Conservation (phyloP, 2,329 filamentous ascomycete species). For the Periconia macrospinosa region DNA sequence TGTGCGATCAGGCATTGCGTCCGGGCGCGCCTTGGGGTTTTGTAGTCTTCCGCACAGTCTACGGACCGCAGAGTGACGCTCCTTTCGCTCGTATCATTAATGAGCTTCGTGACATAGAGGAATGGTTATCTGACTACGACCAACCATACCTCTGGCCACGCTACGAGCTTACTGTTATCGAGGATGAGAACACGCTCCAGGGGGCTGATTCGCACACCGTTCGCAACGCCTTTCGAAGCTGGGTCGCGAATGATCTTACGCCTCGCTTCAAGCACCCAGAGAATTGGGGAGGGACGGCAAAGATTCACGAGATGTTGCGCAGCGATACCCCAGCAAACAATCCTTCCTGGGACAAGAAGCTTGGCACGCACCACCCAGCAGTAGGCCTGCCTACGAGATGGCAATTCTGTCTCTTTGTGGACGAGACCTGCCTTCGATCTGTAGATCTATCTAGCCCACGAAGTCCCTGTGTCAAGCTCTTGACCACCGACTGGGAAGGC, state of each 20-base stretch:
- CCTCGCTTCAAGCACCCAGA: constrained; percentile 10
- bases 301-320: constrained; percentile 7
- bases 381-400: constrained; percentile 11
- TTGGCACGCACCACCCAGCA: constrained; percentile 6
- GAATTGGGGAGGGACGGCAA: constrained; percentile 3
- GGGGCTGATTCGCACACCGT: constrained; percentile 17
- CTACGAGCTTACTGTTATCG: constrained; percentile 15
- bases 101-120: neutral
- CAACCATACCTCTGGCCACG: constrained; percentile 8
- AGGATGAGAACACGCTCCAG: constrained; percentile 15
- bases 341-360: neutral
- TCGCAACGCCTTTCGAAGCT: constrained; percentile 16
- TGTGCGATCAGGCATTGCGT: too few species aligned
- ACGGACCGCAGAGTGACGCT: neutral
- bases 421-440: constrained; percentile 13
- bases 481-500: constrained; percentile 3
- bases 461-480: constrained; percentile 6
- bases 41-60: too few species aligned
- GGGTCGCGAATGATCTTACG: constrained; percentile 17
- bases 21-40: neutral
- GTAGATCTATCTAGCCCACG: neutral
- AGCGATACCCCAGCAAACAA: constrained; percentile 7
- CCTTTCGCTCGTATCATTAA: constrained; percentile 11
- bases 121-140: neutral
- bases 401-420: constrained; percentile 19